Conservation (phyloP, 768 basidiomycete genomes). For the Suillus fuscotomentosus region DNA sequence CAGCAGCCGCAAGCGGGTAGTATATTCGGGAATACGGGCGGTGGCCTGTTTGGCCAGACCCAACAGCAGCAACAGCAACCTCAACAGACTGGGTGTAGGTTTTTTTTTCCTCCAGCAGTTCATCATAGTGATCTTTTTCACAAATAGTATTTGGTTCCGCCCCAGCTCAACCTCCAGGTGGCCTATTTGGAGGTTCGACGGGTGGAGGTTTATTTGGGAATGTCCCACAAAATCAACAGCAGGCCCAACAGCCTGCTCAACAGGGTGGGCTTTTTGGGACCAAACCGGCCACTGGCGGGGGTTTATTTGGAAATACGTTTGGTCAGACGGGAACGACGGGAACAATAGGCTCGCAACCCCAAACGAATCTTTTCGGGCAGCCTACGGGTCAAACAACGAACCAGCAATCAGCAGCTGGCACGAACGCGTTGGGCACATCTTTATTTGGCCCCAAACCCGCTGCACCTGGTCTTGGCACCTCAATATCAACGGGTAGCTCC, state of each 20-base stretch:
- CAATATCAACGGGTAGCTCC: constrained; percentile 39
- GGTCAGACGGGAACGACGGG: constrained; percentile 40
- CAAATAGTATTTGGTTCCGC: constrained; percentile 16
- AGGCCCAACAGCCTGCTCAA: constrained; percentile 36
- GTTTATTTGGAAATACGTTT: constrained; percentile 49
- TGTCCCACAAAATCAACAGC: constrained; percentile 33
- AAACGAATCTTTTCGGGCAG: constrained; percentile 49
- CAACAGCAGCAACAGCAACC: constrained; percentile 37
- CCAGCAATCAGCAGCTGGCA: constrained; percentile 36
- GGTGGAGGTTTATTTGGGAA: constrained; percentile 38
- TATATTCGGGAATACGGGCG: constrained; percentile 26
- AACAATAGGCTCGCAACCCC: constrained; percentile 27
- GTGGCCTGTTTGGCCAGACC: constrained; percentile 33
- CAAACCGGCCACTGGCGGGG: constrained; percentile 31
- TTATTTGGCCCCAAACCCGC: constrained; percentile 53
- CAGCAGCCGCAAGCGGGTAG: constrained; percentile 21
- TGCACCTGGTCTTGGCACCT: constrained; percentile 45
- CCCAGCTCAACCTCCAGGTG: constrained; percentile 30
- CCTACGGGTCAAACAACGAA: constrained; percentile 42
- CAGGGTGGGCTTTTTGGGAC: constrained; percentile 26
- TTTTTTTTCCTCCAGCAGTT: constrained; percentile 22
- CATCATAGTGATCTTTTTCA: not conserved
- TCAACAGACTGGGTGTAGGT: constrained; percentile 40
- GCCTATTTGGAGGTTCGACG: constrained; percentile 7
- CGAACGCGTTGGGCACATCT: constrained; percentile 36